Base-by-base conservation (phyloP, 2,329 filamentous ascomycete genomes). In the Stagonosporopsis rhizophila region DNA sequence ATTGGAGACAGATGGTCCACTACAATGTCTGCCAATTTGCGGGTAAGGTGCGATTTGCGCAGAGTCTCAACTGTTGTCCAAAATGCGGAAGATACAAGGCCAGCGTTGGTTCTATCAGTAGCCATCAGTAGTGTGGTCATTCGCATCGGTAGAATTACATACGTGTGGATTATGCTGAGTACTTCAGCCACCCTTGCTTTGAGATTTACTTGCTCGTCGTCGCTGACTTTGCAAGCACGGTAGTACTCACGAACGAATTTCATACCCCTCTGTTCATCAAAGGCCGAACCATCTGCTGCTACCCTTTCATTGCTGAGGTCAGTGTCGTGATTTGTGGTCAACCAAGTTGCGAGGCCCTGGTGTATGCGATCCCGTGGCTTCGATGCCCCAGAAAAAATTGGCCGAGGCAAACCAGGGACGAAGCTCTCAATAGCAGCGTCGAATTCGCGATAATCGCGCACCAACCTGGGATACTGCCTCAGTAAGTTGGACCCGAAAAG, bases 371-470 rank as follows among this genome's bases (percentile, higher is more conserved):
- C 62, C 5, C 66, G 67, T 1, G 63, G 47, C 6, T 55, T 57
- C 1, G 60, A 57, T n/a, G 62, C 54, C 25, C 38, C 47, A 6
- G 63, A 54, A 4, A 62, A 46, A 34, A 66, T 48, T 12, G 68
- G 57, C 0, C 57, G 54, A 17, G 71, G 62, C 39, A 69, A 49
- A 3, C 66, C 65, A 3, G 52, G 58, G 4, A 62, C 6, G 17
- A 67, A 66, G 0, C 53, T 55, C n/a, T 67, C 62, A 4, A 61
- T 37, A 9, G 62, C 59, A 11, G 60, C 58, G 19, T 67, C 60
- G 47, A 70, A 73, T 9, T 62, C 54, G 65, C 64, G 62, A 25
- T 69, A 72, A 39, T 75, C 71, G 20, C 60, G 62, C 12, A 67
- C 52, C 12, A 72, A 28, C 4, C 53, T 47, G 4, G 70, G 69